phyloP scores from a whole-genome alignment of 2,329 filamentous ascomycete species.

The Diaporthe humulicola region DNA sequence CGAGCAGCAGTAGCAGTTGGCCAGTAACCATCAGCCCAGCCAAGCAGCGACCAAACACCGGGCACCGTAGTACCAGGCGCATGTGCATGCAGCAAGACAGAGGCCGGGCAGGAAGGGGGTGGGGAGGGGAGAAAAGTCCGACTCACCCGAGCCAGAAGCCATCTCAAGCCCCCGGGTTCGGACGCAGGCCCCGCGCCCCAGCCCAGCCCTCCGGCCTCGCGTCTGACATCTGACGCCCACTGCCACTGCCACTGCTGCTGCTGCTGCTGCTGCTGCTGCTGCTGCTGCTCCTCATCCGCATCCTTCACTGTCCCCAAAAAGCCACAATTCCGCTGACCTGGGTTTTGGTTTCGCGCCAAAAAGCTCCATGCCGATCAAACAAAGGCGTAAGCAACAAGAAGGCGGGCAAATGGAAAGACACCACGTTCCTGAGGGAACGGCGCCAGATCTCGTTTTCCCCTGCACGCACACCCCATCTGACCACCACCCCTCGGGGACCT shows the following conservation, averaged over 20 bases:
- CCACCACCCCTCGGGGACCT: constrained; percentile 14
- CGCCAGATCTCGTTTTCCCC: constrained; percentile 1
- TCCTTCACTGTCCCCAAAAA: not conserved
- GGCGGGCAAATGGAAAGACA: constrained; percentile 10
- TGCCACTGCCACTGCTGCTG: no score
- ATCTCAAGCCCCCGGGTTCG: not conserved
- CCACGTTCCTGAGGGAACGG: constrained; percentile 16
- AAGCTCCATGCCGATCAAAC: constrained; percentile 8
- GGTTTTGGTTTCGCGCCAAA: not conserved
- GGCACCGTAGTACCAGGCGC: not conserved
- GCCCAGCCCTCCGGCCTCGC: constrained; percentile 9
- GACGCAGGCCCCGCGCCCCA: not conserved
- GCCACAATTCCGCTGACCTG: constrained; percentile 2
- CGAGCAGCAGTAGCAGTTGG: not conserved
- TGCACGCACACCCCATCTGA: not conserved
- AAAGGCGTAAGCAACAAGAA: not conserved
- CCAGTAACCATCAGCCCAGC: not conserved
- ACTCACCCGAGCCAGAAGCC: not conserved
- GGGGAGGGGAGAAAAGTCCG: not conserved
- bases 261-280: not conserved
- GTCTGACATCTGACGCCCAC: constrained; percentile 14
- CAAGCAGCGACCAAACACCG: not conserved
- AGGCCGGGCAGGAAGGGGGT: not conserved
- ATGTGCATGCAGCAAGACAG: not conserved
- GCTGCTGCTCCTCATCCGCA: not conserved